phyloP scores from a whole-genome alignment of 768 basidiomycete species.

The Suillus occidentalis region DNA sequence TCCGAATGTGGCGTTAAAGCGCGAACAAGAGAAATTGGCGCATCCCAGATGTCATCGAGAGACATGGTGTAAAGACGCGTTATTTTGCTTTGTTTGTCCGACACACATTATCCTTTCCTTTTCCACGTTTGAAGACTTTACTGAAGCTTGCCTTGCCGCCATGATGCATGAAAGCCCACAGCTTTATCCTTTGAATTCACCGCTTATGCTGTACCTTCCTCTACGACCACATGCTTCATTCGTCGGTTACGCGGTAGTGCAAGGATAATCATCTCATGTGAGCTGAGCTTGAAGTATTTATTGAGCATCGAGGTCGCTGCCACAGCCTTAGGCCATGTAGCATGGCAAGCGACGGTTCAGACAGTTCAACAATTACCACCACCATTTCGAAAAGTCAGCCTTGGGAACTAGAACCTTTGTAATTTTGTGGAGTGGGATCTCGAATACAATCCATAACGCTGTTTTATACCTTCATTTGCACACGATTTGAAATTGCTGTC shows the following conservation, averaged over 20 bases:
- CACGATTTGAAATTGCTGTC: neutral
- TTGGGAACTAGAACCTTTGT: neutral
- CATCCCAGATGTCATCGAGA: constrained; percentile 63
- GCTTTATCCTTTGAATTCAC: neutral
- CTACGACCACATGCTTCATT: neutral
- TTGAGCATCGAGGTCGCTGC: neutral
- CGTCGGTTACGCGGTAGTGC: neutral
- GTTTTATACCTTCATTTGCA: neutral
- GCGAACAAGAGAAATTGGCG: constrained; percentile 37
- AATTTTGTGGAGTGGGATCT: neutral
- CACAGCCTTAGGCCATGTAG: neutral
- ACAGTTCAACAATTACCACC: neutral
- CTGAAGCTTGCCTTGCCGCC: too few relatives aligned
- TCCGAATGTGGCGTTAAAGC: constrained; percentile 20
- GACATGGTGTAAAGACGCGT: constrained; percentile 32
- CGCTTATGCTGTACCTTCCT: neutral
- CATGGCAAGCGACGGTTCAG: neutral
- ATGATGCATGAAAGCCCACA: neutral
- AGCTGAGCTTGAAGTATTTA: neutral
- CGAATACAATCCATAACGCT: neutral
- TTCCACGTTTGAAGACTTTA: too few relatives aligned
- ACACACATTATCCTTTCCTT: neutral
- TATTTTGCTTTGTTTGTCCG: constrained; percentile 26
- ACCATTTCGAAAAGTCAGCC: neutral
- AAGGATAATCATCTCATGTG: neutral